Evolutionary conservation across 2,329 filamentous ascomycete species (phyloP).

Genomic region (Aaosphaeria pasadenensis): DNA sequence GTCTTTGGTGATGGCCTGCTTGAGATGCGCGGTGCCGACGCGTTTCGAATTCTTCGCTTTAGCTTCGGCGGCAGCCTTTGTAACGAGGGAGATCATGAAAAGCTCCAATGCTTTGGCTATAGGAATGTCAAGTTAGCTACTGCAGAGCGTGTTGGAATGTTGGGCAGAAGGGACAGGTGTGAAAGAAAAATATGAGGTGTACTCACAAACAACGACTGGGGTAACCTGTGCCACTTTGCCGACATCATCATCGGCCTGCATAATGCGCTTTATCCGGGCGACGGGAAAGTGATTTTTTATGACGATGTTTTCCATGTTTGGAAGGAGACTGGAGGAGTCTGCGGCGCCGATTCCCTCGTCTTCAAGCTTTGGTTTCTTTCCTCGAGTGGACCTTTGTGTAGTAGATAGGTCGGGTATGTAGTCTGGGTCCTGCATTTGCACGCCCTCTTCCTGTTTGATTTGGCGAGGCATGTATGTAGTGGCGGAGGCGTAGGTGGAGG

Average conservation of each 20-base stretch:
- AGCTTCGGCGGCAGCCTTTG: constrained; percentile 82
- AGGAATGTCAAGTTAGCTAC: constrained; percentile 9
- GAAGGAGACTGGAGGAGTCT: constrained; percentile 22
- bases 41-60: constrained; percentile 80
- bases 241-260: constrained; percentile 98
- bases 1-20: constrained; percentile 81
- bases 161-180: too few species aligned
- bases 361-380: constrained; percentile 15
- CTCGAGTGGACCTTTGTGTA: constrained; percentile 19
- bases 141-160: neutral
- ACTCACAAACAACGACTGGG: constrained; percentile 80
- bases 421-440: constrained; percentile 30
- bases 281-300: constrained; percentile 97
- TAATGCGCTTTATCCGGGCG: constrained; percentile 95
- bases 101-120: constrained; percentile 88
- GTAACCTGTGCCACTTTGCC: constrained; percentile 98
- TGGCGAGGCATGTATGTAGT: constrained; percentile 22
- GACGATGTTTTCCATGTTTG: constrained; percentile 55
- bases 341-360: constrained; percentile 16
- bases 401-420: constrained; percentile 31
- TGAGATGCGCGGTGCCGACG: constrained; percentile 86
- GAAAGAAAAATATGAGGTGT: neutral
- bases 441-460: constrained; percentile 20
- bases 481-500: neutral
- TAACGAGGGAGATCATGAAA: constrained; percentile 94